Base-by-base conservation (phyloP, 495 filamentous ascomycete species). In the Aspergillus nidulans region DNA sequence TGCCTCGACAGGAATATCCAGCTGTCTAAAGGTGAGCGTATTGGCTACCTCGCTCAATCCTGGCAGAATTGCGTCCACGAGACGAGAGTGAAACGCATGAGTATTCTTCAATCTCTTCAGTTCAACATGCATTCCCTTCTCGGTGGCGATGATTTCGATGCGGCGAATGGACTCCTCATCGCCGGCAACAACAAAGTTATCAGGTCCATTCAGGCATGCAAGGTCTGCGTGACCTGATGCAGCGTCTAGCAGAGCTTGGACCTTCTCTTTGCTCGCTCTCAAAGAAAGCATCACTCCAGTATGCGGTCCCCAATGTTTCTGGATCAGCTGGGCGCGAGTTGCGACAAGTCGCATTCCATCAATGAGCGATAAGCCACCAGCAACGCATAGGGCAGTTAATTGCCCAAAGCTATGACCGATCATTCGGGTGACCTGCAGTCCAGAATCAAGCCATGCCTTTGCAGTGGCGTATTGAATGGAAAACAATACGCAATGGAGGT, bases 331-430 rank as follows among this genome's bases (percentile, higher is more conserved):
- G 0, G 81, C 76, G 4, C 81, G 62, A 0, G 60, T 60, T 1
- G 60, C 44, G 8, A 84, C 58, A 7, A 82, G 47, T n/a, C 63
- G 63, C 0, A 81, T 1, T 0, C 43, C 64, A 41, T 82, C 77
- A 0, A 30, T 1, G 0, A 81, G 63, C 0, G 59, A 60, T 0
- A 84, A 25, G 0, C 43, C 51, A 0, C 68, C 71, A 13, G 73
- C 60, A 4, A 84, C 60, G 19, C 61, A 69, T 0, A 84, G 47
- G 0, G 77, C 79, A 6, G 77, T 77, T 0, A 84, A 62, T 56
- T 84, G 64, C 1, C 81, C 81, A 53, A 85, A 77, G 47, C 74
- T 78, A 53, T 84, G 81, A 0, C 81, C 81, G 18, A 85, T 44
- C 0, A 82, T 30, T 0, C 60, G 49, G 2, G 52, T 60, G 0